phyloP scores from a whole-genome alignment of 2,329 filamentous ascomycete genomes.

The Plenodomus biglobosus region DNA sequence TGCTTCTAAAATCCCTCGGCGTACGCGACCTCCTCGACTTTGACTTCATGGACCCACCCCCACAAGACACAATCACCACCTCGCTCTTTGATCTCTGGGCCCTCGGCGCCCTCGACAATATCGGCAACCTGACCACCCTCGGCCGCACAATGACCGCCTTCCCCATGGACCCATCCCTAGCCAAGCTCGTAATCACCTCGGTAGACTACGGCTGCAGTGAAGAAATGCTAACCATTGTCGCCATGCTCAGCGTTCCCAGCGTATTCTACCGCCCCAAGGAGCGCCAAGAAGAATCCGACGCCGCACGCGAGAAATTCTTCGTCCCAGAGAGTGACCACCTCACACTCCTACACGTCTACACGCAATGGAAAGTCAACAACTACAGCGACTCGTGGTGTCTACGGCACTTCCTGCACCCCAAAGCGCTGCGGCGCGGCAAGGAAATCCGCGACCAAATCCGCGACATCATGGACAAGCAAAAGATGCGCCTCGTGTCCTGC shows the following conservation, averaged over 20 bases:
- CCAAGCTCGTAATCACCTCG: conserved; percentile 90
- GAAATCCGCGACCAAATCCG: conserved; percentile 92
- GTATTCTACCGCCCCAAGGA: conserved; percentile 98
- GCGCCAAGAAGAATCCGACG: conserved; percentile 92
- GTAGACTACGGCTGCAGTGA: conserved; percentile 90
- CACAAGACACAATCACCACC: conserved; percentile 95
- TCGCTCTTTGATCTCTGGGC: conserved; percentile 98
- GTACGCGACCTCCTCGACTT: conserved; percentile 95
- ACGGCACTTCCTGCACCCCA: conserved; percentile 92
- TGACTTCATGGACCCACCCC: conserved; percentile 98
- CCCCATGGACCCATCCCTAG: conserved; percentile 94
- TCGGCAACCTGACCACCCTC: conserved; percentile 85
- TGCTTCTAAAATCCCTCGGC: conserved; percentile 90
- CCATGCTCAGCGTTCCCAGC: conserved; percentile 94
- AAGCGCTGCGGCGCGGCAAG: conserved; percentile 84
- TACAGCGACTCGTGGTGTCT: conserved; percentile 89
- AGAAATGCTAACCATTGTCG: conserved; percentile 97
- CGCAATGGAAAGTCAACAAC: conserved; percentile 90
- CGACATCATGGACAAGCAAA: conserved; percentile 93
- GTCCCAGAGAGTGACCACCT: conserved; percentile 97
- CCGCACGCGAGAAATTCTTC: conserved; percentile 96
- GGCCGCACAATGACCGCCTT: conserved; percentile 95
- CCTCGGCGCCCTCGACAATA: conserved; percentile 86
- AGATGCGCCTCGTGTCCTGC: conserved; percentile 83
- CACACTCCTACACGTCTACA: conserved; percentile 92